Conservation (phyloP, 2,329 filamentous ascomycete genomes). For the Ophiostoma sp. region DNA sequence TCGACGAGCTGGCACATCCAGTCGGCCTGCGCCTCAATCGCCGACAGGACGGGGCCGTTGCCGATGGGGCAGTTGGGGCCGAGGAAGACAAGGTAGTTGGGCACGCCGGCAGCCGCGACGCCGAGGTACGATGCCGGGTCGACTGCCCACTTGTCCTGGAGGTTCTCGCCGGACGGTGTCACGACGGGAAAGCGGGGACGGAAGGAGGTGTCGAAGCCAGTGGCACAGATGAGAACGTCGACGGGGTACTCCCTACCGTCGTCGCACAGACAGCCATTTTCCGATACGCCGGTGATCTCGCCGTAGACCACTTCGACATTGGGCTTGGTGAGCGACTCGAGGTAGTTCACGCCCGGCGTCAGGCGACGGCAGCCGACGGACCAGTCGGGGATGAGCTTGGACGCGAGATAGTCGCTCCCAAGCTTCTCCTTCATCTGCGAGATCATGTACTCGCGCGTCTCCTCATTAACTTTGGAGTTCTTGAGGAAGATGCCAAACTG, state of each 20-base stretch:
- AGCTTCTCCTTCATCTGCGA: slow-evolving; percentile 38
- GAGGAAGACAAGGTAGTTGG: slow-evolving; percentile 30
- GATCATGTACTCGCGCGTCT: slow-evolving; percentile 38
- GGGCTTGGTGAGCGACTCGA: slow-evolving; percentile 39
- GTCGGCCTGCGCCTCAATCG: slow-evolving; percentile 28
- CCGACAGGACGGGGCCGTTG: slow-evolving; percentile 25
- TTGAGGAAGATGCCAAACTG: slow-evolving; percentile 24
- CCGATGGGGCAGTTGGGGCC: slow-evolving; percentile 27
- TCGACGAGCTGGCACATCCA: slow-evolving; percentile 48
- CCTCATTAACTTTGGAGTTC: slow-evolving; percentile 29
- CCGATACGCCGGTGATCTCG: slow-evolving; percentile 31
- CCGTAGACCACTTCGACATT: slow-evolving; percentile 43
- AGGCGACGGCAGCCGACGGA: slow-evolving; percentile 41
- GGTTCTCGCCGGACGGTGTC: slow-evolving; percentile 23
- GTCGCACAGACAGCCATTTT: slow-evolving; percentile 32
- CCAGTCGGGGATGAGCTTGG: slow-evolving; percentile 42
- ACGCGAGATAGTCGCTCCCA: slow-evolving; percentile 26
- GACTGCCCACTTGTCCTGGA: slow-evolving; percentile 30
- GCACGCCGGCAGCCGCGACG: slow-evolving; percentile 33
- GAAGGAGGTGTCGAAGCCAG: slow-evolving; percentile 36
- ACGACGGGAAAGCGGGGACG: slow-evolving; percentile 33
- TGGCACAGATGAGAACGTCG: slow-evolving; percentile 35
- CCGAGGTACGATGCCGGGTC: slow-evolving; percentile 34
- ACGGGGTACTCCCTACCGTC: slow-evolving; percentile 31
- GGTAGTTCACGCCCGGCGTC: slow-evolving; percentile 40